Evolutionary conservation across 164 flowering plant genomes (phyloP), one percentile per base, ranked within the genome.

Genomic region (Stephania yunnanensis): DNA sequence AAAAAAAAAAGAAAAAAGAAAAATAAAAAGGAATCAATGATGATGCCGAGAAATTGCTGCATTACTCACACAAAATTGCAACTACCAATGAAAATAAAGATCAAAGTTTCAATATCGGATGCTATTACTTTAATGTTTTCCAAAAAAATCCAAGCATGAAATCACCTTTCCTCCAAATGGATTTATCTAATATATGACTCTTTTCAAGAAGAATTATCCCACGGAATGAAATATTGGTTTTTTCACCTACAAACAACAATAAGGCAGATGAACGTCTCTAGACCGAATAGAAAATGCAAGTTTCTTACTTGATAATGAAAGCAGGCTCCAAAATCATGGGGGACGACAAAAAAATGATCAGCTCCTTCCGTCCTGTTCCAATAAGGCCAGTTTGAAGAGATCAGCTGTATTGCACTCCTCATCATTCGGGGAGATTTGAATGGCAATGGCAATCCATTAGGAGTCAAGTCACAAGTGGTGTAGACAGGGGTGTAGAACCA

Each of bases 401-500:
- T 93, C 48, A 93, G 93, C 77, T 93, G 97, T 69, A 95, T 93
- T 10, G 97, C 97, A 77, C 98, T 95, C 84, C 97, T 86, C 97
- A 95, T 93, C 97, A 93, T 93, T 46, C 99, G 81, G 0, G 99
- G 99, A 2, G 99, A 95, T 80, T 95, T 95, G 79, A 93, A 93
- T 13, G 99, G 99, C 81, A 95, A 80, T 6, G 99, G 99, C 19
- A 95, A 85, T 71, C 97, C 99, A 84, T 91, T 92, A 20, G 94
- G 97, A 1, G 97, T 93, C 61, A 95, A 83, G 75, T 95, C 97
- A 72, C 99, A 95, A 36, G 99, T 95, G 25, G 95, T 84, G 82
- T 95, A 95, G 17, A 95, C 97, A 79, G 97, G 99, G 11, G 95
- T 91, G 75, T 92, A 95, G 74, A 95, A 92, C 97, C 99, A 95